Conservation (phyloP, 495 filamentous ascomycete genomes). For the Letharia lupina region DNA sequence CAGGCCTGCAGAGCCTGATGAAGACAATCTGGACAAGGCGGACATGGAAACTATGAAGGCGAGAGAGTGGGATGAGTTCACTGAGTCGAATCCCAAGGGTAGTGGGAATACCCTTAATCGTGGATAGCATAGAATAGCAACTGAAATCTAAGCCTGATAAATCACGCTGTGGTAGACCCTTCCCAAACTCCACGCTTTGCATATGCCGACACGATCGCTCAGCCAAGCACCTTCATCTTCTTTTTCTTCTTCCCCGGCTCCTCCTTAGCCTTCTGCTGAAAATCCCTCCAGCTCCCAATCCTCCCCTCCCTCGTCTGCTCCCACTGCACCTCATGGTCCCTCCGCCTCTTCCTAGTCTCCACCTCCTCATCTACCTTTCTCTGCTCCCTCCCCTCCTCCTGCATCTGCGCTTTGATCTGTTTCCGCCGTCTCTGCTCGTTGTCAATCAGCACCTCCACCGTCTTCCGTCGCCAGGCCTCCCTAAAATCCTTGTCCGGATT, state of each 20-base stretch:
- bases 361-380: conserved; percentile 79
- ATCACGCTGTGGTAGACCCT: background rate
- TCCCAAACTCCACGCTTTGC: conserved; percentile 16
- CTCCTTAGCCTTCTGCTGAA: conserved; percentile 60
- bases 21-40: conserved; percentile 77
- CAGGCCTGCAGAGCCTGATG: conserved; percentile 63
- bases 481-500: conserved; percentile 62
- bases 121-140: conserved; percentile 40
- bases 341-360: conserved; percentile 80
- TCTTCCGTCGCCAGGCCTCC: conserved; percentile 81
- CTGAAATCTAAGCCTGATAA: no score
- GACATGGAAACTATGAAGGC: conserved; percentile 91
- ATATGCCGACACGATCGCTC: conserved; percentile 14
- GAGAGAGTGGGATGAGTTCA: conserved; percentile 90
- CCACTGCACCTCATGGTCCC: conserved; percentile 89
- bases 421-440: conserved; percentile 77
- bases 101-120: conserved; percentile 82
- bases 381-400: conserved; percentile 91
- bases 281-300: conserved; percentile 91
- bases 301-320: conserved; percentile 83
- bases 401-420: conserved; percentile 88
- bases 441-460: conserved; percentile 84
- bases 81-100: conserved; percentile 79
- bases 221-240: conserved; percentile 78
- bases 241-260: conserved; percentile 69